Percentiles rank a stretch among this genome's conserved stretches.
Evolutionary conservation across 177 flowering plant species (phyloP).

Genomic region (Tripterygium wilfordii): DNA sequence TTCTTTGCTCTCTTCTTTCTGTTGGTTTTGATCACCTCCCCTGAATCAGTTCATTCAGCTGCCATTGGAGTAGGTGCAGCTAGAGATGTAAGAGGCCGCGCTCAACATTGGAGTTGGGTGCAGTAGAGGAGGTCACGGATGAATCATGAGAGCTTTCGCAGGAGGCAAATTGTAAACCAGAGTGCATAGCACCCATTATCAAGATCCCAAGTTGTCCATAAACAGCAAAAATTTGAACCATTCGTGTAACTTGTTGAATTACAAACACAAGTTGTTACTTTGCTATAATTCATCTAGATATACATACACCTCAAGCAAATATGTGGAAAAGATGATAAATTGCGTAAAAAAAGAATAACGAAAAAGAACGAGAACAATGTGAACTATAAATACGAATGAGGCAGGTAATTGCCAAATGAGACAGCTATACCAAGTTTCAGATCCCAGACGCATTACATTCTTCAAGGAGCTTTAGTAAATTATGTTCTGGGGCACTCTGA

Average conservation of each 20-base stretch:
- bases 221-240: too few relatives aligned
- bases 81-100: background rate
- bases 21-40: constrained; percentile 1
- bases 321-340: too few relatives aligned
- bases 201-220: constrained; percentile 22
- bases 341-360: too few relatives aligned
- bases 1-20: constrained; percentile 7
- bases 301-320: too few relatives aligned
- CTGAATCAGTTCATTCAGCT: background rate
- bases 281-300: too few relatives aligned
- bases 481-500: constrained; percentile 63
- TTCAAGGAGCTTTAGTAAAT: constrained; percentile 60
- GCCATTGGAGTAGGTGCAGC: constrained; percentile 2
- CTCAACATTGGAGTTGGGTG: background rate
- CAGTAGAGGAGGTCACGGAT: constrained; percentile 35
- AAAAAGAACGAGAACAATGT: too few relatives aligned
- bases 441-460: constrained; percentile 66
- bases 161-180: constrained; percentile 37
- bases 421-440: constrained; percentile 23
- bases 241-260: too few relatives aligned
- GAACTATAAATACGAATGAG: too few relatives aligned
- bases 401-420: too few relatives aligned
- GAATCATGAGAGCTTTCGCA: constrained; percentile 56
- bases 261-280: too few relatives aligned
- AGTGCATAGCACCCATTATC: constrained; percentile 16